phyloP scores from a whole-genome alignment of 2,329 filamentous ascomycete genomes.

The Penicillium sp. region DNA sequence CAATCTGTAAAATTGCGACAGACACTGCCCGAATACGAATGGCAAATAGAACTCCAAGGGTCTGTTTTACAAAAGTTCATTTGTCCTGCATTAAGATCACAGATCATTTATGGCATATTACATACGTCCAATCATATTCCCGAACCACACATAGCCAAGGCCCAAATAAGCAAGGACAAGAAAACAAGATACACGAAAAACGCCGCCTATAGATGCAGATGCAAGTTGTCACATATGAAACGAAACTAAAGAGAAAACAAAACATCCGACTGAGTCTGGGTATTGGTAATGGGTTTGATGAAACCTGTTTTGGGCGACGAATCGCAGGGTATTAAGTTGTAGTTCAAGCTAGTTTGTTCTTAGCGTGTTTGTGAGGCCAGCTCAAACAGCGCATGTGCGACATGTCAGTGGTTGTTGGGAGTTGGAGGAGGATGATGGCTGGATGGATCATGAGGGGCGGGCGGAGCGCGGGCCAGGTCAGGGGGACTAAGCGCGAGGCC shows the following conservation, averaged over 20 bases:
- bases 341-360: constrained; percentile 4
- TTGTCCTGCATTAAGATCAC: constrained; percentile 1
- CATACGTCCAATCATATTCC: constrained; percentile 9
- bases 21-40: neutral
- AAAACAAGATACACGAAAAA: neutral
- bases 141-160: neutral
- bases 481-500: constrained; percentile 31
- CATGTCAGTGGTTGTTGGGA: constrained; percentile 4
- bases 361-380: constrained; percentile 19
- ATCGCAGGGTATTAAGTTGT: constrained; percentile 14
- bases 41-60: neutral
- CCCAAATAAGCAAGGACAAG: constrained; percentile 2
- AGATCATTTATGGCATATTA: constrained; percentile 13
- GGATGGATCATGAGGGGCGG: neutral
- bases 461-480: constrained; percentile 13
- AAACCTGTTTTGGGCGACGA: constrained; percentile 10
- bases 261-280: neutral
- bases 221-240: constrained; percentile 14
- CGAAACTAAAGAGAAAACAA: neutral
- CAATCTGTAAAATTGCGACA: neutral
- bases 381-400: constrained; percentile 13
- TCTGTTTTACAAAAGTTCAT: neutral
- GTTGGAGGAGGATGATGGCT: neutral
- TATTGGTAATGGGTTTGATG: constrained; percentile 9
- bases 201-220: constrained; percentile 14